Percentiles rank a stretch among this genome's conserved stretches.
Evolutionary conservation across 2,329 filamentous ascomycete species (phyloP).

Genomic region (Epichloe brachyelytri): DNA sequence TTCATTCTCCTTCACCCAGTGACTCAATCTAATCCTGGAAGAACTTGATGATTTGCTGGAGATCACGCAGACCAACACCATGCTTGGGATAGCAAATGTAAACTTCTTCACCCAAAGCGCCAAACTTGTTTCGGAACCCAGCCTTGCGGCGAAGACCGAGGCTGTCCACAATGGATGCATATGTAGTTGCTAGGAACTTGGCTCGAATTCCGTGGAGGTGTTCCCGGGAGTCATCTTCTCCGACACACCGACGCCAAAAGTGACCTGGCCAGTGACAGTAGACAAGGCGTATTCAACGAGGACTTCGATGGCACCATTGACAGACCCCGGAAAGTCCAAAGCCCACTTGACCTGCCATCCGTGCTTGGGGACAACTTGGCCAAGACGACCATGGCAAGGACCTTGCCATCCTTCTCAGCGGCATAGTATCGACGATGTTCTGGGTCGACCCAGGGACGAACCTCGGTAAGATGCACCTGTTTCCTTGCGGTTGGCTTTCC

Average conservation of each 20-base stretch:
- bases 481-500: slow-evolving; percentile 64
- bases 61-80: slow-evolving; percentile 68
- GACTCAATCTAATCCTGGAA: slow-evolving; percentile 53
- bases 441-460: slow-evolving; percentile 75
- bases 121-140: slow-evolving; percentile 85
- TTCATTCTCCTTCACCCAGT: too few species aligned
- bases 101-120: slow-evolving; percentile 68
- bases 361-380: slow-evolving; percentile 64
- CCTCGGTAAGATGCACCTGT: slow-evolving; percentile 83
- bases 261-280: slow-evolving; percentile 45
- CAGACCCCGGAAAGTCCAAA: slow-evolving; percentile 79
- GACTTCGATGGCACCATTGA: slow-evolving; percentile 78
- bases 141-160: slow-evolving; percentile 73
- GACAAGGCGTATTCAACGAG: slow-evolving; percentile 60
- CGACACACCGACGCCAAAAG: slow-evolving; percentile 76
- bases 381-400: slow-evolving; percentile 69
- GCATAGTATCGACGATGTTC: slow-evolving; percentile 79
- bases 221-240: slow-evolving; percentile 64
- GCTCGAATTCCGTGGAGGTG: slow-evolving; percentile 71
- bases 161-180: slow-evolving; percentile 70
- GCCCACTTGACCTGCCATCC: slow-evolving; percentile 95
- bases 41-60: slow-evolving; percentile 79
- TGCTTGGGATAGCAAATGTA: slow-evolving; percentile 86
- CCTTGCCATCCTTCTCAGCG: slow-evolving; percentile 58
- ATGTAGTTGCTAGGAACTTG: slow-evolving; percentile 70